Evolutionary conservation across 805 yeast species (phyloP), one percentile per base, ranked within the genome.

Genomic region (Cyberlindnera amylophila): DNA sequence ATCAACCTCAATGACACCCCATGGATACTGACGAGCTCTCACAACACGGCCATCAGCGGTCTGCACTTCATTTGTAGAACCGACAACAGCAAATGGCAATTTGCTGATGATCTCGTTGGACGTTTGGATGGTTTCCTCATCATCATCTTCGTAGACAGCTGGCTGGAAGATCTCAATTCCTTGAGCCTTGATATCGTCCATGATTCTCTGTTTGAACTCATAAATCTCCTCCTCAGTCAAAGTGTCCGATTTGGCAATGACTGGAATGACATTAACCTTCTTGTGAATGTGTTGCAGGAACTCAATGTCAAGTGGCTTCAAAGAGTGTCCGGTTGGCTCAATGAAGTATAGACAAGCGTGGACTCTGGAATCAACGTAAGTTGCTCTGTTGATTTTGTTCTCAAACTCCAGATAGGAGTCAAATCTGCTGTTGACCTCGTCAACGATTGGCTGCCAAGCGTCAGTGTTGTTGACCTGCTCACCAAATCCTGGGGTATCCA

Each of bases 1-100:
- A 64, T 89, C 97, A 54, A 93, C 90, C 67, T 93, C 97, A 57
- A 93, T 85, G 17, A 85, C 74, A 53, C 98, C 98, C 99, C 99
- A 93, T 48, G 98, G 97, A 64, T 91, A 91, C 49, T 77, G 70
- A 68, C 99, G 85, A 53, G 96, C 97, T 65, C 97, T 81, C 34
- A 90, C 95, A 17, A 59, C 49, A 62, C 86, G 76, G 32, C 96
- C 96, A 59, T 86, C 93, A 33, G 74, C 62, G 32, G 73, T 67
- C 54, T 81, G 81, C 28, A 85, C 81, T 49, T 79, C 80, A 45
- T 70, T 67, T 17, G 93, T 86, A 17, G 97, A 87, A 17, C 97
- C 99, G 41, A 93, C 86, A 51, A 93, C 82, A 14, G 99, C 98
- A 68, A 87, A 91, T 36, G 99, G 99, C 49, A 87, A 73, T 55